Base-by-base conservation (phyloP, 75 land plant species). In the Cunninghamia lanceolata region DNA sequence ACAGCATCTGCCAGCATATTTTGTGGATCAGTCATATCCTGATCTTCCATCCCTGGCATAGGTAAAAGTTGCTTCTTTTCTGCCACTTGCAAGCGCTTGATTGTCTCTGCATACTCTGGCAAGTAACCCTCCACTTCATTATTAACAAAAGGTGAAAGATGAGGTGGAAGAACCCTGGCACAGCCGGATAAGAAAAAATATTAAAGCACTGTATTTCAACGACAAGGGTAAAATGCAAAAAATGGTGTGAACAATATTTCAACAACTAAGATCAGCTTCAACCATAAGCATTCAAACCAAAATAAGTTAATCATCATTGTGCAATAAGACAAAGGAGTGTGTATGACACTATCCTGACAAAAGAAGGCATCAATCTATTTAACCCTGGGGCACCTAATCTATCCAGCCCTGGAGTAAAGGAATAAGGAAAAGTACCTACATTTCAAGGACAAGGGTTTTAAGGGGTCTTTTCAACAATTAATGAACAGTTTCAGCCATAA, bases 81-180 rank as follows among this genome's bases (percentile, higher is more conserved):
- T 40, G 99, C 99, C 74, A 89, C 90, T 89, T 95, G 94, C 85
- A 98, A 82, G 50, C 92, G 86, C 88, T 95, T 95, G 63, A 98
- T 93, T 19, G 92, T 92, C 63, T 95, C 92, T 2, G 97, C 99
- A 91, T 98, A 98, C 87, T 98, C 99, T 39, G 99, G 99, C 85
- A 95, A 66, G 86, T 98, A 94, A 16, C 99, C 99, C 88, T 98
- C 99, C 14, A 91, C 95, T 40, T 93, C 97, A 89, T 97, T 92
- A 84, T 98, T 95, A 82, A 98, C 94, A 91, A 98, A 98, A 19
- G 99, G 99, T 76, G 99, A 98, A 53, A 98, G 82, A 87, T 98
- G 99, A 40, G 99, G 97, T 28, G 99, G 99, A 68, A 94, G 95
- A 39, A 91, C 88, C 91, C 99, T 96, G 85, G 46, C 21, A 2